Conservation (phyloP, 2,329 filamentous ascomycete species). For the Talaromyces islandicus region DNA sequence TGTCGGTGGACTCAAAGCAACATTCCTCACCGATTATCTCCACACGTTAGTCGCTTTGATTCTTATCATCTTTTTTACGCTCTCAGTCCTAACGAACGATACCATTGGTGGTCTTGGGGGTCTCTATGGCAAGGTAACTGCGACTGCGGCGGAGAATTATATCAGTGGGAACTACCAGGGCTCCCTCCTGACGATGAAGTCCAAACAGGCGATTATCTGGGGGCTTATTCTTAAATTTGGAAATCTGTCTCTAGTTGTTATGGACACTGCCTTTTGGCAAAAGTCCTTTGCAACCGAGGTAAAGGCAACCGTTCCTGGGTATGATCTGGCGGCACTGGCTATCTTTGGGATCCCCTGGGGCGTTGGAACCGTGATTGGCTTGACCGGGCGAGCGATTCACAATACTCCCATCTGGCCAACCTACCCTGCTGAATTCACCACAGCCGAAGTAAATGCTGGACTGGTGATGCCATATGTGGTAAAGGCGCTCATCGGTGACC, state of each 20-base stretch:
- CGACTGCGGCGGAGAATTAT: slow-evolving; percentile 35
- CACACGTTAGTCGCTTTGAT: slow-evolving; percentile 46
- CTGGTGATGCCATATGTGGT: slow-evolving; percentile 45
- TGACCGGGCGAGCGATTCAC: slow-evolving; percentile 41
- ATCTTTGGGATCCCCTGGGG: slow-evolving; percentile 46
- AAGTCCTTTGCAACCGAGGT: slow-evolving; percentile 48
- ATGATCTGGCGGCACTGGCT: slow-evolving; percentile 40
- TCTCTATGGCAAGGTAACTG: slow-evolving; percentile 43
- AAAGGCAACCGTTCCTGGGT: slow-evolving; percentile 42
- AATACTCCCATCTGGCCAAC: slow-evolving; percentile 42
- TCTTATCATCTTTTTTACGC: slow-evolving; percentile 44
- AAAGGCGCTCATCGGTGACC: slow-evolving; percentile 38
- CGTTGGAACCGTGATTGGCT: slow-evolving; percentile 42
- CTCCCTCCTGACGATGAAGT: slow-evolving; percentile 46
- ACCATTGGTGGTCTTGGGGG: slow-evolving; percentile 38
- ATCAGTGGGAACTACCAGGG: slow-evolving; percentile 44
- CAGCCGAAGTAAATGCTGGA: slow-evolving; percentile 37
- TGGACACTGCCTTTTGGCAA: slow-evolving; percentile 51
- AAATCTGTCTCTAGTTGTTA: slow-evolving; percentile 45
- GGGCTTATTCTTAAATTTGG: slow-evolving; percentile 45
- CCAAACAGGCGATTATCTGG: slow-evolving; percentile 38
- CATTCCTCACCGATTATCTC: slow-evolving; percentile 45
- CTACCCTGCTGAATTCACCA: slow-evolving; percentile 37
- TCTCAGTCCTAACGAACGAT: slow-evolving; percentile 39
- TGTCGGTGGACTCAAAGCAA: slow-evolving; percentile 45